Percentiles rank a stretch among this genome's conserved stretches.
Conservation (phyloP, 2,329 filamentous ascomycete species). For the Fusarium incarnatum region DNA sequence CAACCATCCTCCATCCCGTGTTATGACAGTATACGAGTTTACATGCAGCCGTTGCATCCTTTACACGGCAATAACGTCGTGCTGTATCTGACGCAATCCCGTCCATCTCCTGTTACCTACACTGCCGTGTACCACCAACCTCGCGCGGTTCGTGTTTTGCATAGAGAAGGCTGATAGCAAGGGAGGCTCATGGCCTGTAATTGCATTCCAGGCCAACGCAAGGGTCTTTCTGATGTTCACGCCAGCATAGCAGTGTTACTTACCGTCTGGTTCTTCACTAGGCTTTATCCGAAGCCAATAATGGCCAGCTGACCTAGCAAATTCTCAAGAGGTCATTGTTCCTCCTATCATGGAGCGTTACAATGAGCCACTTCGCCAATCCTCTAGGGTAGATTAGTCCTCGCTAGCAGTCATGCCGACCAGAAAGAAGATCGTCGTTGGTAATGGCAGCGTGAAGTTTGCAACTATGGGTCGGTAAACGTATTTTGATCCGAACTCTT, state of each 20-base stretch:
- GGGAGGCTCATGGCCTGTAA: background rate
- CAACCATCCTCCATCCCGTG: background rate
- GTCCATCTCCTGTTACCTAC: background rate
- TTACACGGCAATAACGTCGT: background rate
- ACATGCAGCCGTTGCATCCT: background rate
- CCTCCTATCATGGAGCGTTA: background rate
- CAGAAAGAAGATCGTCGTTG: background rate
- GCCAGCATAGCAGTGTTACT: background rate
- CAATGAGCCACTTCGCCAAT: background rate
- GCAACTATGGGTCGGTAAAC: background rate
- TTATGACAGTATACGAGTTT: conserved; percentile 1
- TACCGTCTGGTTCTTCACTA: background rate
- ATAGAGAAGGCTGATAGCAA: background rate
- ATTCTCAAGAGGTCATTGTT: background rate
- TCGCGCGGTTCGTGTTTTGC: background rate
- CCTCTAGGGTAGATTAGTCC: background rate
- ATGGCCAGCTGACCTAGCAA: background rate
- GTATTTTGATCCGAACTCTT: background rate
- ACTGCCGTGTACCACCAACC: background rate
- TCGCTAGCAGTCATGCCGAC: too few relatives aligned
- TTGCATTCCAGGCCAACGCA: conserved; percentile 17
- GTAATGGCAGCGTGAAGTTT: background rate
- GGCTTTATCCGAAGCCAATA: background rate
- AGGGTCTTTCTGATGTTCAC: background rate
- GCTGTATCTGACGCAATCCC: background rate